Conservation (phyloP, 371 early-diverging fungal genomes). For the Lichtheimia ornata region DNA sequence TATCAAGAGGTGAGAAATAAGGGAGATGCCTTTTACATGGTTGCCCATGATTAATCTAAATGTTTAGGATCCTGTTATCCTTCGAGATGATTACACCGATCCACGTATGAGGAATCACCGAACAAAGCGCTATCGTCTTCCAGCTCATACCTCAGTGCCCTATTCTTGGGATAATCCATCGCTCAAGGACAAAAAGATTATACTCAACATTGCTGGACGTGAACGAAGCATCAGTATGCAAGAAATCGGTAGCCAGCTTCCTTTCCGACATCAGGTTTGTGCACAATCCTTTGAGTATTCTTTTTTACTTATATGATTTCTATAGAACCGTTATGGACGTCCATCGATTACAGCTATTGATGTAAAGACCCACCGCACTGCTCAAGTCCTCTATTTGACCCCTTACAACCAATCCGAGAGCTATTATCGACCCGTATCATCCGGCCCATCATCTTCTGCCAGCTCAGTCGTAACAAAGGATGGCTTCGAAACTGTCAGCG, state of each 20-base stretch:
- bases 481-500: slow-evolving; percentile 60
- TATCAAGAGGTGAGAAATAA: slow-evolving; percentile 68
- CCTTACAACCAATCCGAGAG: slow-evolving; percentile 71
- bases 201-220: slow-evolving; percentile 69
- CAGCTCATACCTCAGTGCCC: slow-evolving; percentile 66
- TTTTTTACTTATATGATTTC: no score
- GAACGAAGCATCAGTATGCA: slow-evolving; percentile 82
- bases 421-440: slow-evolving; percentile 51
- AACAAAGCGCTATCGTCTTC: slow-evolving; percentile 58
- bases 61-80: slow-evolving; percentile 28
- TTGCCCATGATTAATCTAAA: background rate
- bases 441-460: slow-evolving; percentile 23
- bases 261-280: slow-evolving; percentile 75
- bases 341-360: slow-evolving; percentile 76
- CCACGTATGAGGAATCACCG: slow-evolving; percentile 22
- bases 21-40: background rate
- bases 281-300: no score
- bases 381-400: slow-evolving; percentile 76
- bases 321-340: slow-evolving; percentile 22
- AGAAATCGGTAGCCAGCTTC: slow-evolving; percentile 88
- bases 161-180: slow-evolving; percentile 97
- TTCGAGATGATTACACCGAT: slow-evolving; percentile 36
- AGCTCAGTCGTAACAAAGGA: slow-evolving; percentile 34
- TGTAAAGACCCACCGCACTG: slow-evolving; percentile 81
- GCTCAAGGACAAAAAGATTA: slow-evolving; percentile 71